Percentiles rank a stretch among this genome's conserved stretches.
These are phyloP conservation scores for Triadica sebifera DNA, from an alignment of 345 rosid genomes.

Conservation along the genomic window DNA sequence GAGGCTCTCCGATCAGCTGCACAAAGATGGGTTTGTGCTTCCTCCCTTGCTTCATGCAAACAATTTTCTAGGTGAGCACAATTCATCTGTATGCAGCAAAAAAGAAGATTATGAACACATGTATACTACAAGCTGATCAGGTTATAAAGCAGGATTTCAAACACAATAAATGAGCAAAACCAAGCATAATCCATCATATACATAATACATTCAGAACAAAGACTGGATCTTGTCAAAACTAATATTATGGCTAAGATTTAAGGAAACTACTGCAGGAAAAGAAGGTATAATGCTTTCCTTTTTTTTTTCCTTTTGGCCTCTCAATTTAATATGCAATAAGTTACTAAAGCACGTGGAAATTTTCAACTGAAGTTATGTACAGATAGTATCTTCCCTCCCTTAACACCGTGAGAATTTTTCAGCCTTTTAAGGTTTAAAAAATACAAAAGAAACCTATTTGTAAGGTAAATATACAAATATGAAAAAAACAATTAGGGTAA, in stretches of 20 bases:
- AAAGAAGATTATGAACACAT: neutral
- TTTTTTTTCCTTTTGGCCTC: neutral
- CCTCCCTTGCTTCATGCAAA: conserved; percentile 98
- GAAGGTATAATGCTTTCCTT: neutral
- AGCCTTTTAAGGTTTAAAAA: too few species aligned
- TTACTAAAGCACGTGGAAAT: neutral
- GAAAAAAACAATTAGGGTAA: neutral
- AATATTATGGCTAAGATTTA: neutral
- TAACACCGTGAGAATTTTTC: neutral
- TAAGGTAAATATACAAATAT: too few species aligned
- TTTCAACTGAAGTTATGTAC: neutral
- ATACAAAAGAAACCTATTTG: too few species aligned
- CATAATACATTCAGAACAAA: neutral
- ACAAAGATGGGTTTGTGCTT: conserved; percentile 94
- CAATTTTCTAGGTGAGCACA: conserved; percentile 97
- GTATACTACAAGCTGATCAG: neutral
- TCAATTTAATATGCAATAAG: neutral
- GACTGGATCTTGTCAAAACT: neutral
- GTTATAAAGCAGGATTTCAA: neutral
- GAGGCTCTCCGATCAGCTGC: conserved; percentile 90
- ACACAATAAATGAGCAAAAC: neutral
- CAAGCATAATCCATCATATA: neutral
- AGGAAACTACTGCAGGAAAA: neutral
- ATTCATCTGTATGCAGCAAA: conserved; percentile 64
- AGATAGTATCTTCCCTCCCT: neutral